A percentile compares a stretch with the other conserved stretches of the same genome.
phyloP scores from a whole-genome alignment of 352 stramenopile species.

The Lagenidium giganteum region DNA sequence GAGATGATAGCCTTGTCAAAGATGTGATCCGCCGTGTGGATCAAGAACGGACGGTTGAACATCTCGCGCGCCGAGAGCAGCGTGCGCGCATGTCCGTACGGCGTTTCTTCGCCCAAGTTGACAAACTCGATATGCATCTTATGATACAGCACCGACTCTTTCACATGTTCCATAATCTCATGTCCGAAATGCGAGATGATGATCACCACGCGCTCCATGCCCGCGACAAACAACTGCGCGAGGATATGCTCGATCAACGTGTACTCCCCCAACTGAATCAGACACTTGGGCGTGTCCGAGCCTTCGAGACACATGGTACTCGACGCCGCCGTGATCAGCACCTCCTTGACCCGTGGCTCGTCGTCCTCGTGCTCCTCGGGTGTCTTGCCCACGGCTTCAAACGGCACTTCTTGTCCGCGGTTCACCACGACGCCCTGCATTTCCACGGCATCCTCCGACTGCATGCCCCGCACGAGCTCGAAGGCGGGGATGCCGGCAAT shows the following conservation, averaged over 20 bases:
- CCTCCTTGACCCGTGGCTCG: conserved; percentile 46
- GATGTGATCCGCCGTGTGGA: conserved; percentile 83
- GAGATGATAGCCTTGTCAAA: conserved; percentile 74
- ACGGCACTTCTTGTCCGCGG: conserved; percentile 69
- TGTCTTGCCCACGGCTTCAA: conserved; percentile 57
- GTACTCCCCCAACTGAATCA: conserved; percentile 69
- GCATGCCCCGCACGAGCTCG: conserved; percentile 69
- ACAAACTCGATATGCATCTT: conserved; percentile 83
- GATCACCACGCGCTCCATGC: conserved; percentile 80
- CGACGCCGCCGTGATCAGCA: conserved; percentile 73
- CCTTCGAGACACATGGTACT: conserved; percentile 76
- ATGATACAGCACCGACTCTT: conserved; percentile 62
- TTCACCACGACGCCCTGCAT: conserved; percentile 83
- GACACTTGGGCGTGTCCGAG: conserved; percentile 76
- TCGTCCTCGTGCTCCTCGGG: conserved; percentile 3
- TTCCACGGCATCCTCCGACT: conserved; percentile 66
- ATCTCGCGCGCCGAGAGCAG: conserved; percentile 71
- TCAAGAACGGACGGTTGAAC: conserved; percentile 79
- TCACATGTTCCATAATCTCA: conserved; percentile 78
- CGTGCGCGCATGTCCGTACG: conserved; percentile 67
- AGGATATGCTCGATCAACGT: conserved; percentile 81
- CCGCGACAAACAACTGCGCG: conserved; percentile 73
- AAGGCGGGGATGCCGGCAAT: conserved; percentile 54
- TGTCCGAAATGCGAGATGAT: conserved; percentile 80
- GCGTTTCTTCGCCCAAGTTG: conserved; percentile 74